phyloP scores from a whole-genome alignment of 441 rosid genomes.

The Populus hybrid region DNA sequence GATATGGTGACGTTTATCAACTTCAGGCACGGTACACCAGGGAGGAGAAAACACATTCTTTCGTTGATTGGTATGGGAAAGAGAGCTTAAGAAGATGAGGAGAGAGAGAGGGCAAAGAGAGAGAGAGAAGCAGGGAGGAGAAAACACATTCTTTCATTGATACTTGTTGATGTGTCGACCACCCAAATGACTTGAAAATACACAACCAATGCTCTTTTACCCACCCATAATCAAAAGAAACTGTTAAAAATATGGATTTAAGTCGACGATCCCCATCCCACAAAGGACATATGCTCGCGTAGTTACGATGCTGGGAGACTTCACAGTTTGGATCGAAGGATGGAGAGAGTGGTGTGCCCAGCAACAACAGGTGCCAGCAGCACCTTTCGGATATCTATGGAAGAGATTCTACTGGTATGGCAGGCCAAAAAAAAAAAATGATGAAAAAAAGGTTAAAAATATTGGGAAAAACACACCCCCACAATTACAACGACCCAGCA shows the following conservation, averaged over 20 bases:
- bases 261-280: conserved; percentile 24
- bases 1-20: too few relatives aligned
- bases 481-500: conserved; percentile 17
- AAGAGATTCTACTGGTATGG: conserved; percentile 25
- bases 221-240: conserved; percentile 23
- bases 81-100: too few relatives aligned
- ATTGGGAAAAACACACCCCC: conserved; percentile 25
- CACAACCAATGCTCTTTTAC: conserved; percentile 33
- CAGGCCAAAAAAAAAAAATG: conserved; percentile 1
- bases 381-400: conserved; percentile 34
- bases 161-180: conserved; percentile 25
- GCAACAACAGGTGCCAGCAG: conserved; percentile 27
- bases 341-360: conserved; percentile 10
- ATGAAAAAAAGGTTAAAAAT: neutral
- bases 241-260: conserved; percentile 16
- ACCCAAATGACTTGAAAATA: conserved; percentile 28
- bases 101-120: neutral
- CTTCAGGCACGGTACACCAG: too few relatives aligned
- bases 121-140: conserved; percentile 6
- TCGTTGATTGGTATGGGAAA: too few relatives aligned
- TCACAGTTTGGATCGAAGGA: conserved; percentile 11
- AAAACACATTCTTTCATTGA: conserved; percentile 27
- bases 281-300: conserved; percentile 7
- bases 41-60: too few relatives aligned
- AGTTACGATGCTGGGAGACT: conserved; percentile 14